Evolutionary conservation across 805 yeast genomes (phyloP).

Genomic region (Maudiozyma barnettii): DNA sequence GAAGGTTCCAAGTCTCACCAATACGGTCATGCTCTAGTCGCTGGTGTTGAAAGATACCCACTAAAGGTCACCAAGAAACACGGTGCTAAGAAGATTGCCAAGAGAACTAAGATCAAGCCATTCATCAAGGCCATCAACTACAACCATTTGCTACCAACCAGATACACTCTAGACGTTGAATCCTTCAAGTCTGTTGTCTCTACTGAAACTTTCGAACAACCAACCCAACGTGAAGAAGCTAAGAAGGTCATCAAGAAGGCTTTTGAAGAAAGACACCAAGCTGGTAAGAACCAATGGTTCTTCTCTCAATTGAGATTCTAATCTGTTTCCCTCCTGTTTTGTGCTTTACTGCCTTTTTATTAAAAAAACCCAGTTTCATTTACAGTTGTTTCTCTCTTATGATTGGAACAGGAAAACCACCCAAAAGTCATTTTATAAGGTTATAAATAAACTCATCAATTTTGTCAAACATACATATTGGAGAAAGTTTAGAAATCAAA

Average conservation of each 20-base stretch:
- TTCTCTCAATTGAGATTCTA: constrained; percentile 95
- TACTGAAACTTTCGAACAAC: constrained; percentile 91
- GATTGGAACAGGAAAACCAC: constrained; percentile 93
- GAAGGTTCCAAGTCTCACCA: constrained; percentile 98
- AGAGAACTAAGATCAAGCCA: constrained; percentile 98
- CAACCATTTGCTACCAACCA: constrained; percentile 99
- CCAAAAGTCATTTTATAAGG: constrained; percentile 98
- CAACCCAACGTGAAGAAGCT: constrained; percentile 97
- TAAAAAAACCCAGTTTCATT: neutral
- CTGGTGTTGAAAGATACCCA: constrained; percentile 98
- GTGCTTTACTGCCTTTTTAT: too few species aligned
- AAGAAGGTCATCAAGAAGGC: constrained; percentile 98
- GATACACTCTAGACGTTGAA: constrained; percentile 97
- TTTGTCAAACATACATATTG: constrained; percentile 69
- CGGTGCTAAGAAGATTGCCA: constrained; percentile 93
- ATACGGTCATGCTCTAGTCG: constrained; percentile 98
- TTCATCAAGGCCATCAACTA: constrained; percentile 98
- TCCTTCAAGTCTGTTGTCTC: constrained; percentile 84
- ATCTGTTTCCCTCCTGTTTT: constrained; percentile 18
- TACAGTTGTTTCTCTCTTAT: too few species aligned
- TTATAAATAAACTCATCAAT: constrained; percentile 97
- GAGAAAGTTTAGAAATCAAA: neutral
- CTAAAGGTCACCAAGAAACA: constrained; percentile 89
- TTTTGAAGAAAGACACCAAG: constrained; percentile 97
- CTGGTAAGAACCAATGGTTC: constrained; percentile 99